These are phyloP conservation scores for Rhododendron mucronatum DNA, from an alignment of 148 eudicot species.

Conservation along the genomic window DNA sequence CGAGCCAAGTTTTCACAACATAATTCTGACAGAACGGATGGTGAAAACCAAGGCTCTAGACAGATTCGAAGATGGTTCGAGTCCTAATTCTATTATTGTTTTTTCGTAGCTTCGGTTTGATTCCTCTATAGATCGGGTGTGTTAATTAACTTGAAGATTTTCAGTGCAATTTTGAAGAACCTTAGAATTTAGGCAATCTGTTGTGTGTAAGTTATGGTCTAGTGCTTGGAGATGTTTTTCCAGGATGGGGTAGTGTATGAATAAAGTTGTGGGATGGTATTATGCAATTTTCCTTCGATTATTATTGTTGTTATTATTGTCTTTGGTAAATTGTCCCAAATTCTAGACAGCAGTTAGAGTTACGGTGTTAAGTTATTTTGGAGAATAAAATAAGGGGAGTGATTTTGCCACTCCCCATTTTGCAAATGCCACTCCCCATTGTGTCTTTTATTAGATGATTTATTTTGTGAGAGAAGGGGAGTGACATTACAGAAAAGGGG, in stretches of 20 bases:
- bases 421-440: no score
- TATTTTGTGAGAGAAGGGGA: no score
- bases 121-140: neutral
- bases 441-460: no score
- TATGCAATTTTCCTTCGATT: neutral
- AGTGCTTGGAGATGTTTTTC: neutral
- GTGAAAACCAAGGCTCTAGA: conserved; percentile 51
- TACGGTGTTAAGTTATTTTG: neutral
- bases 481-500: no score
- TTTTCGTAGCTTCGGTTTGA: neutral
- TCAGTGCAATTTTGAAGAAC: neutral
- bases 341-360: neutral
- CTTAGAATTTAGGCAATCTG: neutral
- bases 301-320: neutral
- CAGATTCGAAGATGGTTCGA: conserved; percentile 86
- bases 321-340: neutral
- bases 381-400: no score
- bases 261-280: neutral
- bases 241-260: neutral
- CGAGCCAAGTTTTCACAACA: conserved; percentile 55
- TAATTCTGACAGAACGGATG: conserved; percentile 35
- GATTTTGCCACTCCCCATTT: no score
- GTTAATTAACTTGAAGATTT: neutral
- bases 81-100: conserved; percentile 21
- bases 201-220: conserved; percentile 2